A percentile compares a stretch with the other conserved stretches of the same genome.
These are phyloP conservation scores for Dryas octopetala DNA, from an alignment of 306 rosid species.

Conservation along the genomic window DNA sequence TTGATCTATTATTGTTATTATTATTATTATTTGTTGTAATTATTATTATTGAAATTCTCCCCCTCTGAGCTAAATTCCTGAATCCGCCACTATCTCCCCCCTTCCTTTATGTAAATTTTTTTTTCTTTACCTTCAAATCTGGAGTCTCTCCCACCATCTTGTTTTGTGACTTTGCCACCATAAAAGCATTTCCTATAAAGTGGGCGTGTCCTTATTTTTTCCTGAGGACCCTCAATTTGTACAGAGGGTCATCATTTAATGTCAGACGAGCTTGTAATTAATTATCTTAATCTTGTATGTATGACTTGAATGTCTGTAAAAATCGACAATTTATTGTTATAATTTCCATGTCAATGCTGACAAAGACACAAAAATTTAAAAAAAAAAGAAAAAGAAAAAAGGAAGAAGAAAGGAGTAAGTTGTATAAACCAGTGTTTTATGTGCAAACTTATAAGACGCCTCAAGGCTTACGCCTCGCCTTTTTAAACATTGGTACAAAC, in stretches of 20 bases:
- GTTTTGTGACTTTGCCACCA: not conserved
- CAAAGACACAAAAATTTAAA: not conserved
- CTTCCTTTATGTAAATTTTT: not conserved
- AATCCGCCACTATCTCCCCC: not conserved
- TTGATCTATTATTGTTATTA: no score
- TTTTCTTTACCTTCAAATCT: not conserved
- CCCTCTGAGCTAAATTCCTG: no score
- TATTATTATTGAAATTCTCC: no score
- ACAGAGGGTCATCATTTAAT: not conserved
- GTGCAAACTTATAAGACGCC: no score
- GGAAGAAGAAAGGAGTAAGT: not conserved
- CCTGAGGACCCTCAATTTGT: not conserved
- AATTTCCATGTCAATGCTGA: constrained; percentile 1
- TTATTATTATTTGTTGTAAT: no score
- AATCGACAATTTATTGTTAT: not conserved
- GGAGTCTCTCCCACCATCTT: not conserved
- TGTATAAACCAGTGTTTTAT: not conserved
- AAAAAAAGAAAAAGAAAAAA: not conserved
- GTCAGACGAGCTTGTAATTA: not conserved
- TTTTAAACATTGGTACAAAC: not conserved
- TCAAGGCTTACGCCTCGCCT: no score
- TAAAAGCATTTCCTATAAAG: not conserved
- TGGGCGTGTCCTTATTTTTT: not conserved
- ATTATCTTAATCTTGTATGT: not conserved
- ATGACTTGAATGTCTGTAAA: not conserved